Evolutionary conservation across 805 yeast genomes (phyloP).

Genomic region (Metschnikowia amazonensis): DNA sequence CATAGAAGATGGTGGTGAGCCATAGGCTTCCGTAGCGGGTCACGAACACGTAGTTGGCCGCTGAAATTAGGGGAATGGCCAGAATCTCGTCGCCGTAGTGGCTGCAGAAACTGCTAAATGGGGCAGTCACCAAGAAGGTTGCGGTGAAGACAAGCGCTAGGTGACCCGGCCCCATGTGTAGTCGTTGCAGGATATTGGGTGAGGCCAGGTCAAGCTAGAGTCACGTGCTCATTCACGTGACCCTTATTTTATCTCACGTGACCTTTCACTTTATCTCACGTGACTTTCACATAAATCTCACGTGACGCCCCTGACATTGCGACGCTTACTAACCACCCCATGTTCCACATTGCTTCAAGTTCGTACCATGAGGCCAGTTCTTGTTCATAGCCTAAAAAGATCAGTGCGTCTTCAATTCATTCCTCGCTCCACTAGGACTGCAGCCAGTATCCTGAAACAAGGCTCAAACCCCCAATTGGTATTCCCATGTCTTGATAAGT

Average conservation of each 20-base stretch:
- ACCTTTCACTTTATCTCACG: too few relatives aligned
- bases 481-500: slow-evolving; percentile 82
- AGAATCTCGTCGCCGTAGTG: slow-evolving; percentile 15
- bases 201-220: not conserved
- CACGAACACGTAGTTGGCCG: slow-evolving; percentile 23
- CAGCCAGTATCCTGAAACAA: slow-evolving; percentile 1
- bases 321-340: not conserved
- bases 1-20: slow-evolving; percentile 23
- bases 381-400: not conserved
- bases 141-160: slow-evolving; percentile 4
- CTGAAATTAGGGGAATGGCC: slow-evolving; percentile 11
- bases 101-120: slow-evolving; percentile 17
- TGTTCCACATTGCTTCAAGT: not conserved
- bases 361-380: not conserved
- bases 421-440: not conserved
- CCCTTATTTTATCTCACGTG: too few relatives aligned
- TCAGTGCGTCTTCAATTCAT: not conserved
- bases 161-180: not conserved
- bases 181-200: not conserved
- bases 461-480: slow-evolving; percentile 62
- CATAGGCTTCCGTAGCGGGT: slow-evolving; percentile 28
- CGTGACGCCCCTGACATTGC: slow-evolving; percentile 4
- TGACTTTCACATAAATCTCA: too few relatives aligned
- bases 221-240: not conserved
- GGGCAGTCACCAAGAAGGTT: slow-evolving; percentile 23